Evolutionary conservation across 352 stramenopile species (phyloP).

Genomic region (Pythium sp.): DNA sequence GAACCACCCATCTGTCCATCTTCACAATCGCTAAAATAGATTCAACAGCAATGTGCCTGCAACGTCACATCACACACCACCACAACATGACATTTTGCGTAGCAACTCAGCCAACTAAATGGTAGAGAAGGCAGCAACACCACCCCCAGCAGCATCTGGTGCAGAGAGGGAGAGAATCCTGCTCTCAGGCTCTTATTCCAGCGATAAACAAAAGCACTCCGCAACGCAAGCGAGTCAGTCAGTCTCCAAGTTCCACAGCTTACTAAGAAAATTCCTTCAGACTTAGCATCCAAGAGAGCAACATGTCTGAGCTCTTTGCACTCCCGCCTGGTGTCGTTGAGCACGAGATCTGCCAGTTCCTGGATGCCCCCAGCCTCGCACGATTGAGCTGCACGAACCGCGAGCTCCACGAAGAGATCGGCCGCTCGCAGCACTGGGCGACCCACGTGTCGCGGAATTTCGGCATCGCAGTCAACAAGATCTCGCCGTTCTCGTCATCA

Average conservation of each 20-base stretch:
- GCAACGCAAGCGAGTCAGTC: not conserved
- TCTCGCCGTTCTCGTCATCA: not conserved
- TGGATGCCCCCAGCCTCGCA: conserved; percentile 36
- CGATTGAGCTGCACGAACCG: conserved; percentile 35
- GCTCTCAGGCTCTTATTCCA: conserved; percentile 1
- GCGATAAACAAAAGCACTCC: not conserved
- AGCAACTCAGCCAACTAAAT: not conserved
- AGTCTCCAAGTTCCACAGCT: not conserved
- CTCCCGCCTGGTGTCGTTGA: conserved; percentile 41
- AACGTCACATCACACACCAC: not conserved
- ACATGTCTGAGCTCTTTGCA: conserved; percentile 22
- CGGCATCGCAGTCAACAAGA: conserved; percentile 32
- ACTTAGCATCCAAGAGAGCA: not conserved
- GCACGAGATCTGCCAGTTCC: conserved; percentile 38
- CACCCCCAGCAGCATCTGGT: not conserved
- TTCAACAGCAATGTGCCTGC: not conserved
- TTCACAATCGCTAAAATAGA: conserved; percentile 12
- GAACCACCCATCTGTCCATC: conserved; percentile 5
- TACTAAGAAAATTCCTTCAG: not conserved
- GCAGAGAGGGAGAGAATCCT: not conserved
- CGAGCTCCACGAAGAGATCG: conserved; percentile 32
- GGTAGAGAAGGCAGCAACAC: not conserved
- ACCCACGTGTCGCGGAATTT: conserved; percentile 40
- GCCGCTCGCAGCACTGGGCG: conserved; percentile 35
- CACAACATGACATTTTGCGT: not conserved